A percentile compares a stretch with the other conserved stretches of the same genome.
These are phyloP conservation scores for Colletotrichum sp. DNA, from an alignment of 2,329 filamentous ascomycete species.

Conservation along the genomic window DNA sequence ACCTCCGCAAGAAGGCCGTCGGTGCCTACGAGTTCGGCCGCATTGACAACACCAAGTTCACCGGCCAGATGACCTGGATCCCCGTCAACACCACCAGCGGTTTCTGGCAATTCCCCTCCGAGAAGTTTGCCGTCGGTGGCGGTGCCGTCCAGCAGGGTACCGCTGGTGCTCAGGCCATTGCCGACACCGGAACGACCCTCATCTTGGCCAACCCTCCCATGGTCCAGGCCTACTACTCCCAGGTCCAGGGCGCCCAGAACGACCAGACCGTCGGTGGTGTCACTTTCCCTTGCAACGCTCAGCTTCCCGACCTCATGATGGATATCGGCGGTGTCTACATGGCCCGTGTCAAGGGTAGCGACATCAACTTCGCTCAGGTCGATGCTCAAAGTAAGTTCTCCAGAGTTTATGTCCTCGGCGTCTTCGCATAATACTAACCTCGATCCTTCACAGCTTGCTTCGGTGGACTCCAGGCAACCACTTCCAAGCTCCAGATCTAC, in stretches of 20 bases:
- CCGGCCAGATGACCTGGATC: slow-evolving; percentile 66
- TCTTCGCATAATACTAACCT: neutral
- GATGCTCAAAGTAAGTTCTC: slow-evolving; percentile 53
- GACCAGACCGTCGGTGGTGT: slow-evolving; percentile 46
- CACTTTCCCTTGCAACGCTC: slow-evolving; percentile 50
- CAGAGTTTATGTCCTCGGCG: slow-evolving; percentile 6
- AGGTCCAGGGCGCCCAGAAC: slow-evolving; percentile 47
- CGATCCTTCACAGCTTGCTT: slow-evolving; percentile 57
- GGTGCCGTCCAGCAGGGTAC: slow-evolving; percentile 39
- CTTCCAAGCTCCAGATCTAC: slow-evolving; percentile 63
- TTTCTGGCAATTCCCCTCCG: slow-evolving; percentile 72
- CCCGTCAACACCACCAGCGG: slow-evolving; percentile 65
- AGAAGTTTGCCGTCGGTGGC: slow-evolving; percentile 59
- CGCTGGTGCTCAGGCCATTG: slow-evolving; percentile 50
- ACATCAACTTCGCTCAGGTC: slow-evolving; percentile 59
- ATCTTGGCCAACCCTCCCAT: slow-evolving; percentile 62
- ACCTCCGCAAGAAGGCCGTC: slow-evolving; percentile 63
- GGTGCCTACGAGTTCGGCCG: slow-evolving; percentile 78
- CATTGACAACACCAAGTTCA: slow-evolving; percentile 69
- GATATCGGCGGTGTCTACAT: slow-evolving; percentile 62
- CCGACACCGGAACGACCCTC: slow-evolving; percentile 68
- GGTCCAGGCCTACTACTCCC: slow-evolving; percentile 53
- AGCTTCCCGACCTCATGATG: slow-evolving; percentile 55
- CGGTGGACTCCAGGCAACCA: slow-evolving; percentile 69
- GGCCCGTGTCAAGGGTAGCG: slow-evolving; percentile 59